Evolutionary conservation across 345 rosid species (phyloP).

Genomic region (Eucalyptus erythrocorys): DNA sequence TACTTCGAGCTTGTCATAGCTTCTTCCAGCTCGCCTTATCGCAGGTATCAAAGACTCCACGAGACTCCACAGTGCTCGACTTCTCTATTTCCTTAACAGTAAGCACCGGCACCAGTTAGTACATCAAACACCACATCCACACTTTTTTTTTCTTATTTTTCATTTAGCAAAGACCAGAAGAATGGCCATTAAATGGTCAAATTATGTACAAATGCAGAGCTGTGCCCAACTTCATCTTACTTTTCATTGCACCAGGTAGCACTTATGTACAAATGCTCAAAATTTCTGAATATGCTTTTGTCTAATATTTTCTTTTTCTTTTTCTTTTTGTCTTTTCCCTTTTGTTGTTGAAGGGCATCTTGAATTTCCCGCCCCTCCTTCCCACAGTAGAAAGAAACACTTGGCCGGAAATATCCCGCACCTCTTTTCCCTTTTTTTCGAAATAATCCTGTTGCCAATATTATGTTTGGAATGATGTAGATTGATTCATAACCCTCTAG

Average conservation of each 20-base stretch:
- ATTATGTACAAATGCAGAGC: neutral
- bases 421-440: too few species aligned
- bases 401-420: too few species aligned
- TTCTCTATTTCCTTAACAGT: too few species aligned
- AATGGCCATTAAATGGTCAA: neutral
- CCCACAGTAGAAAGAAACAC: slow-evolving; percentile 19
- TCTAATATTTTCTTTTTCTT: neutral
- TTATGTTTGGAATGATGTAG: too few species aligned
- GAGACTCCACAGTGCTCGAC: too few species aligned
- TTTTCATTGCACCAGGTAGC: too few species aligned
- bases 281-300: neutral
- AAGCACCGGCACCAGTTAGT: neutral
- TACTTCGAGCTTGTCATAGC: too few species aligned
- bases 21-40: too few species aligned
- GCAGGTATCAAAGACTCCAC: too few species aligned
- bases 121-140: neutral
- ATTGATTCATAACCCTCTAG: too few species aligned
- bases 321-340: neutral
- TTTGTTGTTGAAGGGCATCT: neutral
- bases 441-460: too few species aligned
- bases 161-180: neutral
- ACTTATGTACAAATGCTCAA: neutral
- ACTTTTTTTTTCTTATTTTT: neutral
- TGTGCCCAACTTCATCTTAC: too few species aligned
- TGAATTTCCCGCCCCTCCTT: neutral